Conservation (phyloP, 805 yeast genomes). For the Wickerhamiella spandovensis region DNA sequence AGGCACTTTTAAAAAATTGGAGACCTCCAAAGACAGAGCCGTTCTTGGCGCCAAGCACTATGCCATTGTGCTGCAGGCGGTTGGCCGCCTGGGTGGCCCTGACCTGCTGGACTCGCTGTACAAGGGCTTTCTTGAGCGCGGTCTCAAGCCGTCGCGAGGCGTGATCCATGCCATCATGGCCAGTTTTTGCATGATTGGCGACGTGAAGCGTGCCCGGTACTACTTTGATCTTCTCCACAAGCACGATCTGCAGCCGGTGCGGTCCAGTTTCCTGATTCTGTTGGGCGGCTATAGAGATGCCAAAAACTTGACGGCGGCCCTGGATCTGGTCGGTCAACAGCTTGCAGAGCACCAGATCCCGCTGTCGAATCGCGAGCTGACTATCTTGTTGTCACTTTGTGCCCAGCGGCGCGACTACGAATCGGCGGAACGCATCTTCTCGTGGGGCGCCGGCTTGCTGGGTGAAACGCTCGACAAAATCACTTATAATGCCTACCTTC, state of each 20-base stretch:
- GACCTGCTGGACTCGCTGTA: constrained; percentile 38
- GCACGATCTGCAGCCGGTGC: constrained; percentile 21
- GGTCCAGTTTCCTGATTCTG: constrained; percentile 26
- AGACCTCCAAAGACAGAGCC: neutral
- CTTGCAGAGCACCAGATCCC: constrained; percentile 12
- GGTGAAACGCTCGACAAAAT: constrained; percentile 15
- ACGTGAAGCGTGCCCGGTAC: constrained; percentile 26
- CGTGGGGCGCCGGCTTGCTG: constrained; percentile 16
- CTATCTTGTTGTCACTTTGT: constrained; percentile 21
- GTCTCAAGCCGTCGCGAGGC: constrained; percentile 32
- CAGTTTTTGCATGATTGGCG: constrained; percentile 28
- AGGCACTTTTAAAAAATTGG: constrained; percentile 34
- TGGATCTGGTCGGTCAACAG: constrained; percentile 17
- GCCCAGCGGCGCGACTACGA: constrained; percentile 17
- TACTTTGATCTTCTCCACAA: constrained; percentile 26
- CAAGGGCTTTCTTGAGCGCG: constrained; percentile 33
- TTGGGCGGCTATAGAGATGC: constrained; percentile 27
- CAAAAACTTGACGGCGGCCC: constrained; percentile 26
- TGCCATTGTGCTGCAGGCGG: constrained; percentile 44
- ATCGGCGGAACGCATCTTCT: constrained; percentile 19
- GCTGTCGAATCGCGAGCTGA: constrained; percentile 15
- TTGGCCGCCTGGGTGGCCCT: constrained; percentile 38
- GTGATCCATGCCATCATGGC: constrained; percentile 35
- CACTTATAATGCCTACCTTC: constrained; percentile 24
- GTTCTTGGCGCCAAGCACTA: constrained; percentile 36